Evolutionary conservation across 768 basidiomycete genomes (phyloP).

Genomic region (Cyathus striatus): DNA sequence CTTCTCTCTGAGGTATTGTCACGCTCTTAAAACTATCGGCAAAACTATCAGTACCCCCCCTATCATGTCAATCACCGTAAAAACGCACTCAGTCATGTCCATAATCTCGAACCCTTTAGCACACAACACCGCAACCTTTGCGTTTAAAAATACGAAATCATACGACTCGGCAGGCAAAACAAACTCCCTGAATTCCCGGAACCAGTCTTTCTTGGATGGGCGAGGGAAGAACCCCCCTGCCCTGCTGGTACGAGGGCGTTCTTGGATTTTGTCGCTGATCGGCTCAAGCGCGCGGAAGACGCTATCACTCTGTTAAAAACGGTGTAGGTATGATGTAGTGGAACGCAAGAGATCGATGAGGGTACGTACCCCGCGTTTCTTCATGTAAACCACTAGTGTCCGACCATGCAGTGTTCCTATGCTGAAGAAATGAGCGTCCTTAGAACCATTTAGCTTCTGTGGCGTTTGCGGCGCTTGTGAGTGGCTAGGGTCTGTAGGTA

Average conservation of each 20-base stretch:
- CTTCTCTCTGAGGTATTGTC: constrained; percentile 78
- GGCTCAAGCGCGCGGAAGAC: constrained; percentile 94
- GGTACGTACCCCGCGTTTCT: constrained; percentile 73
- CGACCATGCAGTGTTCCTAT: constrained; percentile 84
- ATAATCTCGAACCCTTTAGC: constrained; percentile 97
- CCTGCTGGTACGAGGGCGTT: constrained; percentile 58
- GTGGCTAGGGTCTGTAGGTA: constrained; percentile 75
- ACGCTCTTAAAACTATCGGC: constrained; percentile 86
- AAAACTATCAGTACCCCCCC: no score
- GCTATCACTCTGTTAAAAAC: constrained; percentile 67
- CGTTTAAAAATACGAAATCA: constrained; percentile 86
- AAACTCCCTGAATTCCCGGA: constrained; percentile 86
- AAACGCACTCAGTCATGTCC: constrained; percentile 82
- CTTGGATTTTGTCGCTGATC: constrained; percentile 80
- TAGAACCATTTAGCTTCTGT: constrained; percentile 82
- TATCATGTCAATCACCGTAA: background rate
- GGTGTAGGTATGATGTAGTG: no score
- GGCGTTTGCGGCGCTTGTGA: constrained; percentile 73
- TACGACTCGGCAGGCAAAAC: constrained; percentile 82
- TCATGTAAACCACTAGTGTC: constrained; percentile 93
- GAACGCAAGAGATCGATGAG: constrained; percentile 36
- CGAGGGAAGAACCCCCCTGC: constrained; percentile 60
- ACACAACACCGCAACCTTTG: constrained; percentile 87
- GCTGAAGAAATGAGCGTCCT: constrained; percentile 94
- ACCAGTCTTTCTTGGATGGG: constrained; percentile 82